Evolutionary conservation across 129 eudicot species (phyloP).

Genomic region (Chrysanthemum seticuspe): DNA sequence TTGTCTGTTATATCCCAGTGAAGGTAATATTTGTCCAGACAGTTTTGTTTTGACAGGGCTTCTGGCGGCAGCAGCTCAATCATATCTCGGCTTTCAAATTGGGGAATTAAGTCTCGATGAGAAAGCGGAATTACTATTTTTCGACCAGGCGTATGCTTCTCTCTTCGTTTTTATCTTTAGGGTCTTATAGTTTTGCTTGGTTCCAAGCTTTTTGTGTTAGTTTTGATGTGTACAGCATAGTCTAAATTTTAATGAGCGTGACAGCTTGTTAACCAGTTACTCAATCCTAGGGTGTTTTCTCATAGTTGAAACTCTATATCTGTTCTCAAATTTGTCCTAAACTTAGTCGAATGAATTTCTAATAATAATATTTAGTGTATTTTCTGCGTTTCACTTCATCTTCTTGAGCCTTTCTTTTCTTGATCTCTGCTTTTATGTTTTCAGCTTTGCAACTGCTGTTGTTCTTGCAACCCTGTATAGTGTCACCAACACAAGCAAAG

Average conservation of each 20-base stretch:
- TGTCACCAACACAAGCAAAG: constrained; percentile 58
- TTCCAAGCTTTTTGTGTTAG: background rate
- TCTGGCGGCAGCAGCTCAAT: constrained; percentile 71
- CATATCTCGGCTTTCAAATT: constrained; percentile 60
- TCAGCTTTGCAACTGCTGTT: constrained; percentile 78
- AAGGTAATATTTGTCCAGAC: constrained; percentile 71
- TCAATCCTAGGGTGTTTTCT: background rate
- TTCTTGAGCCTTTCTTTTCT: background rate
- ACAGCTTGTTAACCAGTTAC: constrained; percentile 13
- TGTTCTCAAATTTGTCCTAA: background rate
- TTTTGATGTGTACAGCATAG: background rate
- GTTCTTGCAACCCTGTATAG: constrained; percentile 76
- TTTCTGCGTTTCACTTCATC: background rate
- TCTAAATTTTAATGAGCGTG: background rate
- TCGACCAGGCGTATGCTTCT: constrained; percentile 71
- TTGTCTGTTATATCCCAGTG: background rate
- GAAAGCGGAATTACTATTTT: constrained; percentile 77
- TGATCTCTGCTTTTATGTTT: background rate
- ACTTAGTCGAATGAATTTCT: background rate
- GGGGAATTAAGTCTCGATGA: constrained; percentile 77
- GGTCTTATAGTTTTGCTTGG: background rate
- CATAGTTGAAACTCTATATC: background rate
- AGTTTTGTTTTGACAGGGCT: constrained; percentile 99
- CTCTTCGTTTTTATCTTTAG: constrained; percentile 3
- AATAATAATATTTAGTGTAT: background rate